Conservation (phyloP, 1,139 yeast genomes). For the Pichia sp. region DNA sequence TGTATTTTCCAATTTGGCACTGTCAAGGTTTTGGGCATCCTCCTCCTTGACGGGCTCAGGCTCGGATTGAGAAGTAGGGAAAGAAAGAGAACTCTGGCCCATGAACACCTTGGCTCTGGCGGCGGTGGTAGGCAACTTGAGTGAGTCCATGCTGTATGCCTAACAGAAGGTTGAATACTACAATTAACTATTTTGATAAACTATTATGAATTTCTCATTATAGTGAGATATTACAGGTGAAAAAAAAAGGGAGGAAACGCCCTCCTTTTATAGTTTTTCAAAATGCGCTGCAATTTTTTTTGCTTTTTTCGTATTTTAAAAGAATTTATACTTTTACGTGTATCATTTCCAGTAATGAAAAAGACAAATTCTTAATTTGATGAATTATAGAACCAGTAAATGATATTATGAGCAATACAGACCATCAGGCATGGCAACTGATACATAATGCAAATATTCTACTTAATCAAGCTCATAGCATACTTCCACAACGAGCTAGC, state of each 20-base stretch:
- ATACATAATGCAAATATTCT: not conserved
- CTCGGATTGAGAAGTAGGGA: conserved; percentile 36
- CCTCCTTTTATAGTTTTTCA: conserved; percentile 16
- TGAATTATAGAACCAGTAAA: no score
- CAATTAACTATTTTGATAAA: no score
- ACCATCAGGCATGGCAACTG: not conserved
- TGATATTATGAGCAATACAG: no score
- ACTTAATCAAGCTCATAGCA: not conserved
- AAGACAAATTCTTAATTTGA: no score
- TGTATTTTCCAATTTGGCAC: not conserved
- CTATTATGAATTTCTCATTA: no score
- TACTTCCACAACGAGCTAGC: not conserved
- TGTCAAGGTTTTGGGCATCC: not conserved
- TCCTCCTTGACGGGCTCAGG: conserved; percentile 2
- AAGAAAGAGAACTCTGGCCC: conserved; percentile 58
- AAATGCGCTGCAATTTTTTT: not conserved
- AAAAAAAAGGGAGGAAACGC: conserved; percentile 7
- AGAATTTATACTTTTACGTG: not conserved
- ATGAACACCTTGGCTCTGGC: conserved; percentile 74
- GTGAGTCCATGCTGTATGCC: conserved; percentile 51
- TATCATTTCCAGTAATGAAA: not conserved
- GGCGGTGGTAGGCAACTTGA: conserved; percentile 74
- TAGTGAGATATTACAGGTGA: not conserved
- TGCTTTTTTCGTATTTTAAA: not conserved
- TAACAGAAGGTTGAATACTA: no score